phyloP scores from a whole-genome alignment of 2,329 filamentous ascomycete genomes.

The Tolypocladium cylindrosporum region DNA sequence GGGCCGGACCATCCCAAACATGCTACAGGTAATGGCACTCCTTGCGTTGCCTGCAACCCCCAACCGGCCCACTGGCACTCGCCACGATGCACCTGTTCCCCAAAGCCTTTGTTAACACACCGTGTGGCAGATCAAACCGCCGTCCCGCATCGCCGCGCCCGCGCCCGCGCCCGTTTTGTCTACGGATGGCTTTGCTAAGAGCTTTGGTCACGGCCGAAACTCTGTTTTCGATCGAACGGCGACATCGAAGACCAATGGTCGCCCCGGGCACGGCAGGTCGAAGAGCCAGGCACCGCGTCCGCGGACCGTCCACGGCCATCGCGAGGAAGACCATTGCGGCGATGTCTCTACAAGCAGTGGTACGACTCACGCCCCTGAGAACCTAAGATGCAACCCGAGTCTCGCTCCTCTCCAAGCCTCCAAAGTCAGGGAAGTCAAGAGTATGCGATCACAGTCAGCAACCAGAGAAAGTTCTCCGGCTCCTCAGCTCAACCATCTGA shows the following conservation, averaged over 20 bases:
- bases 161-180: conserved; percentile 15
- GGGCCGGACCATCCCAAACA: conserved; percentile 27
- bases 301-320: conserved; percentile 28
- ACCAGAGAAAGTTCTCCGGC: conserved; percentile 35
- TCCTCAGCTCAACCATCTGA: conserved; percentile 26
- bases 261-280: conserved; percentile 35
- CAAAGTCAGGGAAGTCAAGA: conserved; percentile 16
- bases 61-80: background rate
- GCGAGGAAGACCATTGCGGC: conserved; percentile 26
- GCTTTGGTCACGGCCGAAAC: conserved; percentile 44
- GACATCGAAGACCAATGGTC: conserved; percentile 32
- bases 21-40: conserved; percentile 18
- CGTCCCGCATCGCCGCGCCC: conserved; percentile 28
- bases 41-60: background rate
- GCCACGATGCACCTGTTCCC: background rate
- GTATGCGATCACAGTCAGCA: conserved; percentile 15
- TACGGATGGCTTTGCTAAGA: conserved; percentile 43
- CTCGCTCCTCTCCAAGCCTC: background rate
- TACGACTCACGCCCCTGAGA: conserved; percentile 16
- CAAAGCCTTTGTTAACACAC: background rate
- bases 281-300: conserved; percentile 27
- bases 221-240: conserved; percentile 37
- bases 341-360: conserved; percentile 21
- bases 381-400: background rate
- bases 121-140: conserved; percentile 22